A percentile compares a stretch with the other conserved stretches of the same genome.
Evolutionary conservation across 257 asterid genomes (phyloP).

Genomic region (Thymus mandschuricus): DNA sequence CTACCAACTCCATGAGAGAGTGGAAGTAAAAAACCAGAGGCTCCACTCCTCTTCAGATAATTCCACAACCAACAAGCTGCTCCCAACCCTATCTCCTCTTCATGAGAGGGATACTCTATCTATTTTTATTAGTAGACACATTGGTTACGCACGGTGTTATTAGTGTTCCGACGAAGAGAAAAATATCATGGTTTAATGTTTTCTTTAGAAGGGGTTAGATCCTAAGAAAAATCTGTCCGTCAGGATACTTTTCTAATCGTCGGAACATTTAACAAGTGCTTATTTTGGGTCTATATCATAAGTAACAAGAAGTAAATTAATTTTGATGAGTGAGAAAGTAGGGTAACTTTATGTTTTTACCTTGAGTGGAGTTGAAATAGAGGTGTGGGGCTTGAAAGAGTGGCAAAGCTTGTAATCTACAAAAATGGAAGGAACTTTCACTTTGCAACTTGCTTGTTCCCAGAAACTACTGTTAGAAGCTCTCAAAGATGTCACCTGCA

Average conservation of each 20-base stretch:
- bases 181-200: no score
- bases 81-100: constrained; percentile 95
- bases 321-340: not conserved
- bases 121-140: constrained; percentile 15
- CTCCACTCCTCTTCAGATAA: constrained; percentile 92
- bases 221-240: no score
- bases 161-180: no score
- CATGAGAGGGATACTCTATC: constrained; percentile 88
- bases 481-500: constrained; percentile 89
- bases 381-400: constrained; percentile 65
- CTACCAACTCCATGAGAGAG: constrained; percentile 97
- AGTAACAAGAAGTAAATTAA: not conserved
- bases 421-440: constrained; percentile 62
- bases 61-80: constrained; percentile 99
- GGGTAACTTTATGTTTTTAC: constrained; percentile 39
- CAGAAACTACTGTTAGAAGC: constrained; percentile 92
- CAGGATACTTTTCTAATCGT: no score
- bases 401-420: constrained; percentile 83
- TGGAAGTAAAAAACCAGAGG: constrained; percentile 96
- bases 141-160: no score
- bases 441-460: constrained; percentile 94
- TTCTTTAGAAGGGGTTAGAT: no score
- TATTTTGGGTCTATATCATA: no score
- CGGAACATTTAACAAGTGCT: no score
- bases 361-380: constrained; percentile 88